phyloP scores from a whole-genome alignment of 2,329 filamentous ascomycete genomes.

The Cyphellophora attinorum region DNA sequence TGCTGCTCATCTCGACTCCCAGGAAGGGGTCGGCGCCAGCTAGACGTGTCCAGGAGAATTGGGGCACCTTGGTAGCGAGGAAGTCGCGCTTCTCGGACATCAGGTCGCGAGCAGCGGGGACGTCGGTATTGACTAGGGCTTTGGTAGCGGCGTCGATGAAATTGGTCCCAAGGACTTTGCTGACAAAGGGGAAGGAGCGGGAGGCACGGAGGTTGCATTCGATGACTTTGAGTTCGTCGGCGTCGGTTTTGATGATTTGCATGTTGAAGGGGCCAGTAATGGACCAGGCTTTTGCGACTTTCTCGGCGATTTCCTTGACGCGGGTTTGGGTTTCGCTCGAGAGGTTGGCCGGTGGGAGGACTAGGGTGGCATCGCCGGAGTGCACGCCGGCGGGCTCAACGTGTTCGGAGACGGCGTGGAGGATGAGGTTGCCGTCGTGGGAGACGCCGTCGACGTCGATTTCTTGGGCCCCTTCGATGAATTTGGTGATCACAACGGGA shows the following conservation, averaged over 20 bases:
- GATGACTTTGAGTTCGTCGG: slow-evolving; percentile 73
- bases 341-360: slow-evolving; percentile 76
- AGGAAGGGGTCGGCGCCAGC: slow-evolving; percentile 95
- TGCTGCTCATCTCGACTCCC: slow-evolving; percentile 94
- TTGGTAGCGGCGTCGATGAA: slow-evolving; percentile 95
- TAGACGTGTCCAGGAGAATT: slow-evolving; percentile 98
- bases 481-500: slow-evolving; percentile 96
- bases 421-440: slow-evolving; percentile 70
- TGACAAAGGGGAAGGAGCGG: slow-evolving; percentile 95
- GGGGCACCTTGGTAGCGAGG: slow-evolving; percentile 91
- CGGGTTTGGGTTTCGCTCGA: slow-evolving; percentile 70
- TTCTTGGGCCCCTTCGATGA: slow-evolving; percentile 92
- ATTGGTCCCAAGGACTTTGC: slow-evolving; percentile 91
- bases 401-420: slow-evolving; percentile 92
- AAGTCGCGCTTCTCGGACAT: slow-evolving; percentile 88
- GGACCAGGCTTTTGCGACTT: slow-evolving; percentile 92
- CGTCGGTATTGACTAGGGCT: slow-evolving; percentile 74
- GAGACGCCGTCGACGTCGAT: slow-evolving; percentile 95
- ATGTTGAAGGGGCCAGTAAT: slow-evolving; percentile 99
- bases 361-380: slow-evolving; percentile 90
- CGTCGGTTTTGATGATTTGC: slow-evolving; percentile 92
- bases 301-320: slow-evolving; percentile 89
- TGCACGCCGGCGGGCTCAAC: slow-evolving; percentile 96
- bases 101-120: slow-evolving; percentile 75
- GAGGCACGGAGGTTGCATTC: slow-evolving; percentile 97